These are phyloP conservation scores for Phytophthora cryptogea DNA, from an alignment of 352 stramenopile species.

Conservation along the genomic window DNA sequence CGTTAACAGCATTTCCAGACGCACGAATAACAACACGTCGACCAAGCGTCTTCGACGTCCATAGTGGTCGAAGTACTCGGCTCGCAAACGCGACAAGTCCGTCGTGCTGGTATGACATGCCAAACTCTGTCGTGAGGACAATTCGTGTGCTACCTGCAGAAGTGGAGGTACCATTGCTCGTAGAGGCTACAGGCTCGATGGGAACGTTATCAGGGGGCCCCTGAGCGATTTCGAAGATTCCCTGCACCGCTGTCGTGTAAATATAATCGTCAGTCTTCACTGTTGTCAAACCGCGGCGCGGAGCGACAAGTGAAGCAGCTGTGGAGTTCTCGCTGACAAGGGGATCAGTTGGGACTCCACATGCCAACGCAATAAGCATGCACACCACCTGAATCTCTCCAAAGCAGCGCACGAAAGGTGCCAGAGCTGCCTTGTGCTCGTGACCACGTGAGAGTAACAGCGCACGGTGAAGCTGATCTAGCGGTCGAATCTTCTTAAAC, in stretches of 20 bases:
- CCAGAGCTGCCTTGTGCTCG: constrained; percentile 66
- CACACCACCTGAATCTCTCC: constrained; percentile 83
- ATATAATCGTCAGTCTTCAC: constrained; percentile 85
- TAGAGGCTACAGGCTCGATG: constrained; percentile 28
- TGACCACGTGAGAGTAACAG: constrained; percentile 71
- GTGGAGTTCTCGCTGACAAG: constrained; percentile 62
- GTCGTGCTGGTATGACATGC: constrained; percentile 89
- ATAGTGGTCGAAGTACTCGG: constrained; percentile 80
- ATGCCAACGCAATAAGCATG: constrained; percentile 90
- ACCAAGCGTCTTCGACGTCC: constrained; percentile 66
- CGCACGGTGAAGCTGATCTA: constrained; percentile 85
- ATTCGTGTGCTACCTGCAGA: constrained; percentile 62
- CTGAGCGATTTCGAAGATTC: constrained; percentile 86
- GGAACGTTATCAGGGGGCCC: constrained; percentile 41
- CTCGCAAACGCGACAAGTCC: constrained; percentile 80
- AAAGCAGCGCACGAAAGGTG: constrained; percentile 83
- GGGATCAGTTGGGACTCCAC: constrained; percentile 80
- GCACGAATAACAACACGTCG: constrained; percentile 39
- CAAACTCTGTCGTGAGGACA: constrained; percentile 85
- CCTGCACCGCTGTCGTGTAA: constrained; percentile 74
- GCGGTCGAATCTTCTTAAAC: constrained; percentile 89
- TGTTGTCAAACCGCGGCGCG: constrained; percentile 33
- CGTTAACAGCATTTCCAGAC: constrained; percentile 18
- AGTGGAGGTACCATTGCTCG: constrained; percentile 29
- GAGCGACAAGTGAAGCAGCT: constrained; percentile 52